Evolutionary conservation across 2,329 filamentous ascomycete genomes (phyloP).

Genomic region (Colletotrichum tabaci): DNA sequence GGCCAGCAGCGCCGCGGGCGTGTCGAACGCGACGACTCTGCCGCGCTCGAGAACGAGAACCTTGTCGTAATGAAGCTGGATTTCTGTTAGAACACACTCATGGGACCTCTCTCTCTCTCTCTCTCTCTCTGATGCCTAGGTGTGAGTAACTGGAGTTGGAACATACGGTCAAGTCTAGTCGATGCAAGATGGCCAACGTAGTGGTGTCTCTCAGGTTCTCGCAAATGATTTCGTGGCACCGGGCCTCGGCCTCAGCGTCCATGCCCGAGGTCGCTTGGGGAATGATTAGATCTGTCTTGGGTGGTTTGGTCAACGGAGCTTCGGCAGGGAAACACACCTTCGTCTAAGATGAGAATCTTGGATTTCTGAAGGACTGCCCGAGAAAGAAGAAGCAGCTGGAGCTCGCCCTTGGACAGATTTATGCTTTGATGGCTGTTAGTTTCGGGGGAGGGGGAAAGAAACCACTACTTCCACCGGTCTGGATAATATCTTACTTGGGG

Average conservation of each 20-base stretch:
- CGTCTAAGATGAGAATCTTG: constrained; percentile 11
- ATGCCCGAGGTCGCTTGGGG: constrained; percentile 3
- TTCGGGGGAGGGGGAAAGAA: too few species aligned
- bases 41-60: not conserved
- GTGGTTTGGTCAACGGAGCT: too few species aligned
- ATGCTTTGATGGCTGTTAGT: not conserved
- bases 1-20: not conserved
- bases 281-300: not conserved
- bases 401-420: constrained; percentile 8
- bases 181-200: constrained; percentile 10
- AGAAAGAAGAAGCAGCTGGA: constrained; percentile 8
- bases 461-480: too few species aligned
- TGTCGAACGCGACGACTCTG: not conserved
- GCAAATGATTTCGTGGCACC: constrained; percentile 8
- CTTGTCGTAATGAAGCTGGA: constrained; percentile 7
- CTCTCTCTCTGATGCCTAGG: too few species aligned
- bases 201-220: not conserved
- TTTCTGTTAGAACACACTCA: not conserved
- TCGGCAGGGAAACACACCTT: not conserved
- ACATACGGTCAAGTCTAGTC: constrained; percentile 9
- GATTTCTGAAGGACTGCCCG: constrained; percentile 5
- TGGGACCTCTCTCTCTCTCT: too few species aligned
- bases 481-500: not conserved
- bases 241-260: not conserved
- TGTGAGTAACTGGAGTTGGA: not conserved